Base-by-base conservation (phyloP, 441 rosid species). In the Sinapis alba region DNA sequence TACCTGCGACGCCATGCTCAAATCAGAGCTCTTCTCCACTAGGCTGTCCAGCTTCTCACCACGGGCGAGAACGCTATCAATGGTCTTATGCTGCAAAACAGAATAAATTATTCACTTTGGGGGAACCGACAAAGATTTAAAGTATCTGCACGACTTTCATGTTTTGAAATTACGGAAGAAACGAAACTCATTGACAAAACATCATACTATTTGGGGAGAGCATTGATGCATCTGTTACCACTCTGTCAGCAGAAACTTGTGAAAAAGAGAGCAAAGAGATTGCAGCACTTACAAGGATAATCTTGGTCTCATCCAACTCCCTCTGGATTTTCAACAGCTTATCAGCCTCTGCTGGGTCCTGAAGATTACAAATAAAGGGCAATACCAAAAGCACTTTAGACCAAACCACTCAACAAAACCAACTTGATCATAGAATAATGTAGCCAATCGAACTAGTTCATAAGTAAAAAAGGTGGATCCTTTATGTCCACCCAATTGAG, bases 321-420 rank as follows among this genome's bases (percentile, higher is more conserved):
- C 94, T 89, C 82, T 96, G 99, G 78, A 96, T 93, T 86, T 86
- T 96, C 89, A 96, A 75, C 79, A 96, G 83, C 83, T 93, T 96
- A 78, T 92, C 98, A 6, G 98, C 99, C 83, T 96, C 99, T 1
- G 97, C 97, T 66, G 98, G 99, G 77, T 96, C 98, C 99, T 96
- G 86, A 69, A 78, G 75, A 68, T 70, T 34, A 18, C 43, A 79
- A 59, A 59, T 32, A 32, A 7, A 1, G 12, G 41, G 18, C n/a
- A 66, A 72, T n/a, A 68, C 8, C 28, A 62, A n/a, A 71, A 68
- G 12, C 15, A 54, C 9, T 47, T 23, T 15, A 0, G 6, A 24
- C 36, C 57, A 45, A 64, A n/a, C 57, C 28, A 59, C 23, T 38
- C 53, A 57, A 30, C 43, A 57, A 47, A 51, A 54, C 71, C 64